Conservation (phyloP, 208 protist species). For the Acanthamoeba quina region DNA sequence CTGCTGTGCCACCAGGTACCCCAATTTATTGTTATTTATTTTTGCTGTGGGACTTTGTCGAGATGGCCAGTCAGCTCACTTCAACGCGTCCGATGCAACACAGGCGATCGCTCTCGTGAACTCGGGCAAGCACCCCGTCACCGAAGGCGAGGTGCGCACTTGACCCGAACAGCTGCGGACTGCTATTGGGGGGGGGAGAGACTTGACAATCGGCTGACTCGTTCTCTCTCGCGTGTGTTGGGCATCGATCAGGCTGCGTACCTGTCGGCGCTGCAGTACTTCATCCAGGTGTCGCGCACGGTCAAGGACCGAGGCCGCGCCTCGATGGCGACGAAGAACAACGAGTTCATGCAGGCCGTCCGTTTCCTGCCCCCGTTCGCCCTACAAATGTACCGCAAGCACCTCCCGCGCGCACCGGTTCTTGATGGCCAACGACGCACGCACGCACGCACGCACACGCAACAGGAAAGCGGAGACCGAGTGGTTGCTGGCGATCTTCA, state of each 20-base stretch:
- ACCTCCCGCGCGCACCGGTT: background rate
- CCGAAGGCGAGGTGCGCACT: constrained; percentile 36
- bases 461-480: constrained; percentile 53
- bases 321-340: background rate
- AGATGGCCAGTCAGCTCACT: too few species aligned
- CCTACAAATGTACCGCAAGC: background rate
- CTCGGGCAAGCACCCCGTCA: constrained; percentile 46
- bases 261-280: constrained; percentile 37
- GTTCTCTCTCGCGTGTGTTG: background rate
- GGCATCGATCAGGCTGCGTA: background rate
- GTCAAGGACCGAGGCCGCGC: background rate
- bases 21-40: too few species aligned
- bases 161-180: background rate
- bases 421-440: background rate
- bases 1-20: constrained; percentile 45
- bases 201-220: too few species aligned
- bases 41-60: too few species aligned
- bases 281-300: constrained; percentile 24
- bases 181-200: background rate
- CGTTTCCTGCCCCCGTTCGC: constrained; percentile 38
- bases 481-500: background rate
- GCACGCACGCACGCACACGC: background rate
- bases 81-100: background rate
- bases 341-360: constrained; percentile 55
- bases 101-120: constrained; percentile 18